Evolutionary conservation across 371 early-diverging fungal genomes (phyloP).

Genomic region (Syncephalastrum racemosum): DNA sequence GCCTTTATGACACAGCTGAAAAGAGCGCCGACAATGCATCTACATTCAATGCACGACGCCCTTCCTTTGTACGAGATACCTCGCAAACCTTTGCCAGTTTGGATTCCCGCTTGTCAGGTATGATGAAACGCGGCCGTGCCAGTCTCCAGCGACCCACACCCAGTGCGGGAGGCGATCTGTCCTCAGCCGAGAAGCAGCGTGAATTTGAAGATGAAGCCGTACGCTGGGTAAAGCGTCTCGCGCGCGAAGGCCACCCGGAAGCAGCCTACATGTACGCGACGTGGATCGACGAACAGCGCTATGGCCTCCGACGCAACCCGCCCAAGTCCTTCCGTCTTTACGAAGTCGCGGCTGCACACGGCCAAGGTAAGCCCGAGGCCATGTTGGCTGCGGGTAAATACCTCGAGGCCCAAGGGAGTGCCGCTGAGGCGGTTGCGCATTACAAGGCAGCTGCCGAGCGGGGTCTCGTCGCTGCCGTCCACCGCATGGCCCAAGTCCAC

Average conservation of each 20-base stretch:
- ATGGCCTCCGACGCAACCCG: conserved; percentile 53
- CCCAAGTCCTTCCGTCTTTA: conserved; percentile 47
- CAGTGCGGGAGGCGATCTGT: conserved; percentile 5
- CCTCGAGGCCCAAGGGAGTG: conserved; percentile 59
- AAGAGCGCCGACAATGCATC: no score
- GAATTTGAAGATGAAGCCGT: conserved; percentile 57
- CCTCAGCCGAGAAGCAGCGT: conserved; percentile 16
- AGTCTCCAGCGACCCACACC: conserved; percentile 4
- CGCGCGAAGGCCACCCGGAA: conserved; percentile 67
- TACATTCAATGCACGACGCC: no score
- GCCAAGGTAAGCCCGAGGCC: conserved; percentile 34
- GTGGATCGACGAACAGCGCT: conserved; percentile 69
- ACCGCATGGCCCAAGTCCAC: conserved; percentile 11
- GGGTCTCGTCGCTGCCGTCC: conserved; percentile 47
- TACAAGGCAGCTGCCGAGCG: conserved; percentile 72
- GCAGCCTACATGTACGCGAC: conserved; percentile 68
- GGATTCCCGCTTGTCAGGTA: not conserved
- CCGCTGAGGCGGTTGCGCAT: conserved; percentile 58
- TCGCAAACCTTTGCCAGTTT: no score
- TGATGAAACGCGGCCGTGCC: conserved; percentile 13
- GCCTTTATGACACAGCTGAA: conserved; percentile 18
- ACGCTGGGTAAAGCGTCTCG: conserved; percentile 72
- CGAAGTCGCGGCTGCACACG: conserved; percentile 32
- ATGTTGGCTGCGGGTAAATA: conserved; percentile 32
- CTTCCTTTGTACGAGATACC: conserved; percentile 7